Evolutionary conservation across 176 grass and related monocot species (phyloP), one percentile per base, ranked within the genome.

Genomic region (Bromus sterilis): DNA sequence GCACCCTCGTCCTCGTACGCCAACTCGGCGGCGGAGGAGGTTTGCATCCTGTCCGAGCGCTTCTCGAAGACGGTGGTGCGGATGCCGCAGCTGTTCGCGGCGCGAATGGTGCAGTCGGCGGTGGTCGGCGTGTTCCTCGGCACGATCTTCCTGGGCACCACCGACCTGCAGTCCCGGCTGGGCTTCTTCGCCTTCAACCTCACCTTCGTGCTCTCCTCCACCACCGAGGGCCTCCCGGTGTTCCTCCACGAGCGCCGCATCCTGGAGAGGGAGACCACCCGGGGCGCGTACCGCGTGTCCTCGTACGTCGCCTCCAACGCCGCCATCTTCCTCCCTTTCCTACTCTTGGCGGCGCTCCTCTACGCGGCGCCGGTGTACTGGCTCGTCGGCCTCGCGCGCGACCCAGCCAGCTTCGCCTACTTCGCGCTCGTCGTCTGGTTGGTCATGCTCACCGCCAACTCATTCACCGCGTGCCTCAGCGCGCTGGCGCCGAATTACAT

Each of bases 141-240:
- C 26, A 91, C 92, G 24, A 81, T 97, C 66, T 97, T 97, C 83
- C 71, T 91, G 56, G 91, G 81, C 61, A 58, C 80, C 29, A 83
- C 58, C 9, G 85, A 94, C 75, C 79, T 91, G 39, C 89, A 97
- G 75, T 89, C 90, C 15, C 59, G 92, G 5, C 76, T 97, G 5
- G 95, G 95, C 4, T 94, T 97, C 87, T 97, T 97, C 40, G 95
- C 95, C 21, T 97, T 97, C 82, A 94, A 60, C 70, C 92, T 97
- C 61, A 97, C 95, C 15, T 94, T 91, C 78, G 66, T 97, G 46
- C 92, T 97, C 44, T 89, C 95, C 76, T 94, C 89, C 35, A 97
- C 89, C 24, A 94, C 83, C 29, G 95, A 97, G 75, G 89, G 83
- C 0, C 85, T 97, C 9, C 95, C 95, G 1, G 84, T 97, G 24